Base-by-base conservation (phyloP, 2,329 filamentous ascomycete genomes). In the Penicillium sp. region DNA sequence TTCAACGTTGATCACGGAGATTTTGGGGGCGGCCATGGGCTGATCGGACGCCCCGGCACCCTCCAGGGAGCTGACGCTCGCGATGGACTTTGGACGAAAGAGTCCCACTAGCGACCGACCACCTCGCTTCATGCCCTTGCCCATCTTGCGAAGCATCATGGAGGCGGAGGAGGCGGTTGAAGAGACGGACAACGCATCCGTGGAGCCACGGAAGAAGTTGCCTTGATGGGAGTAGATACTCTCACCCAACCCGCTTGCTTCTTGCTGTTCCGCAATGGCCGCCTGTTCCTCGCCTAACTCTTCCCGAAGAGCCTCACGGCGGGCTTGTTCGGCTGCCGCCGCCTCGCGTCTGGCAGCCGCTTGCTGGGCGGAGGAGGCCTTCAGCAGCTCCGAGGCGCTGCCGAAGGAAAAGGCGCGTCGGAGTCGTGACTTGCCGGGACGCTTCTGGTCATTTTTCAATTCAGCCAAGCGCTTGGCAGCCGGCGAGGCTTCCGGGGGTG, bases 351-450 rank as follows among this genome's bases (percentile, higher is more conserved):
- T 73, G 46, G 66, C 65, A 39, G 65, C 59, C 52, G 74, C 81
- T 41, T 85, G 84, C 57, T 84, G 79, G 33, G 18, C 40, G 4
- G 80, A 83, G 9, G 83, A 84, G 9, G 84, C 86, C 63, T 86
- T 86, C 53, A 86, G 81, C 41, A 98, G 82, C 65, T 98, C 93
- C 7, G 91, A 88, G 37, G 90, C 88, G 66, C 91, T 97, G 43
- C 93, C 90, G 70, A 98, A 98, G 0, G 93, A 98, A 62, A 98
- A 95, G 0, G 93, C 93, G 59, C 93, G 81, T 47, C 93, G 83
- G 50, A 98, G 76, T 56, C 90, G 80, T 2, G 86, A 88, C 72
- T 96, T 96, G 72, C 84, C 89, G 65, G 89, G 90, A 55, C 84
- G 79, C 64, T 82, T 86, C 27, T 76, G 75, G 46, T 88, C 88